Percentiles rank a stretch among this genome's conserved stretches.
Conservation (phyloP, 768 basidiomycete genomes). For the Phlebiopsis flavidoalba region DNA sequence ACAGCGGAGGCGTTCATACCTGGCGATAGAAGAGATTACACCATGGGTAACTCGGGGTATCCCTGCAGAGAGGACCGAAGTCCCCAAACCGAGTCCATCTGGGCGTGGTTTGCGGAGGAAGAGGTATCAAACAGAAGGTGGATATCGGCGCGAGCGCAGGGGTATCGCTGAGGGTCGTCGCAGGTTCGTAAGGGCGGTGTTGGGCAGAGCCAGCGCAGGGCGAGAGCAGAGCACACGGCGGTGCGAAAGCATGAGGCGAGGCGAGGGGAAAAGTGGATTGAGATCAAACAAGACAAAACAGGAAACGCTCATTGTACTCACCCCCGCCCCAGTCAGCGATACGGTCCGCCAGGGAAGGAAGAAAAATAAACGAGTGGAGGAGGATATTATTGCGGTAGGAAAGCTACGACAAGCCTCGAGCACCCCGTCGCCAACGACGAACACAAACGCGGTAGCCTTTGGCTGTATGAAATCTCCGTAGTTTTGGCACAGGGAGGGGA, state of each 20-base stretch:
- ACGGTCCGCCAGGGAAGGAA: neutral
- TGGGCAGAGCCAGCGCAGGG: neutral
- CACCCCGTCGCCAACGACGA: constrained; percentile 1
- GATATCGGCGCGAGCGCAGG: constrained; percentile 4
- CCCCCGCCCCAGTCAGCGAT: constrained; percentile 5
- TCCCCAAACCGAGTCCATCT: constrained; percentile 66
- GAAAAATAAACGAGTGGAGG: constrained; percentile 4
- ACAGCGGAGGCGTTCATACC: constrained; percentile 34
- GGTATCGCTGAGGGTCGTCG: constrained; percentile 13
- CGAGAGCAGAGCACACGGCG: neutral
- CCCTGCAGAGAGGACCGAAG: constrained; percentile 60
- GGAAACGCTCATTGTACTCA: constrained; percentile 1
- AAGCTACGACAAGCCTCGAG: neutral
- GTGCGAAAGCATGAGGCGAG: neutral
- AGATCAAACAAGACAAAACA: constrained; percentile 7
- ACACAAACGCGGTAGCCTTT: neutral
- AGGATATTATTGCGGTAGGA: neutral
- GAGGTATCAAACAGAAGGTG: neutral
- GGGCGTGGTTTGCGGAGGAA: neutral
- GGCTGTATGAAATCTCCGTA: too few species aligned
- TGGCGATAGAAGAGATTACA: constrained; percentile 95
- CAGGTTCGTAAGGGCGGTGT: constrained; percentile 7
- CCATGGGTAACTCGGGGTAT: constrained; percentile 79
- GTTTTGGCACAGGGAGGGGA: too few species aligned
- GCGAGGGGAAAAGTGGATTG: neutral